Conservation (phyloP, 2,329 filamentous ascomycete species). For the Neofusicoccum kwambonambiense region DNA sequence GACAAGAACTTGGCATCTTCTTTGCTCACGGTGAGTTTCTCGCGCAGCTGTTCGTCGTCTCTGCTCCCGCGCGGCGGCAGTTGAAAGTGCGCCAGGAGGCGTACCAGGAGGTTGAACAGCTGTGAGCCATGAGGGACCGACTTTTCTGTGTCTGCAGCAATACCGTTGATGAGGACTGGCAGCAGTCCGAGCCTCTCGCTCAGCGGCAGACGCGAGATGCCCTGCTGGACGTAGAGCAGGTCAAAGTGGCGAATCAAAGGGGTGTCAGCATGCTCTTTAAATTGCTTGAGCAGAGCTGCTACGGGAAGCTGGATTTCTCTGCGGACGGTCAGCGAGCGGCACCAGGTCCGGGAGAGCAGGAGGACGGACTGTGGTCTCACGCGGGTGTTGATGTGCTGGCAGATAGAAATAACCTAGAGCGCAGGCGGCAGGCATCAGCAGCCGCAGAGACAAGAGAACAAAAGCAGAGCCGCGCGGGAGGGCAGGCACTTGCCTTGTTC, state of each 20-base stretch:
- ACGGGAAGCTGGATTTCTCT: conserved; percentile 75
- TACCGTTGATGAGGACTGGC: conserved; percentile 66
- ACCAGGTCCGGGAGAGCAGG: neutral
- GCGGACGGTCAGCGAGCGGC: conserved; percentile 20
- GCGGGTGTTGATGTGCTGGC: conserved; percentile 69
- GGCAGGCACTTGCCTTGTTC: conserved; percentile 59
- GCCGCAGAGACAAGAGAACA: conserved; percentile 10
- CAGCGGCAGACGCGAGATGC: conserved; percentile 61
- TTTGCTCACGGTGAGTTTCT: conserved; percentile 64
- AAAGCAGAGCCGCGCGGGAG: neutral
- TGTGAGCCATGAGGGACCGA: conserved; percentile 58
- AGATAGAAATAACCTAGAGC: conserved; percentile 62
- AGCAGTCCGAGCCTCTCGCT: conserved; percentile 69
- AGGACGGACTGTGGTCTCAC: conserved; percentile 53
- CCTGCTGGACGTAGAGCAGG: conserved; percentile 84
- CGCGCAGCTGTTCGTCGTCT: conserved; percentile 70
- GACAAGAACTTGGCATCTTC: conserved; percentile 74
- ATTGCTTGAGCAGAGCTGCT: conserved; percentile 79
- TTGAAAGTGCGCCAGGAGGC: conserved; percentile 67
- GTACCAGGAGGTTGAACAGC: conserved; percentile 80
- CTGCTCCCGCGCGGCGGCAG: conserved; percentile 75
- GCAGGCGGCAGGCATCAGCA: conserved; percentile 32
- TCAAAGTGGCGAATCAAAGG: conserved; percentile 84
- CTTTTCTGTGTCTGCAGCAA: conserved; percentile 59
- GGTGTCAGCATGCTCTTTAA: conserved; percentile 69